Base-by-base conservation (phyloP, 345 rosid species). In the Eucalyptus coolabah region DNA sequence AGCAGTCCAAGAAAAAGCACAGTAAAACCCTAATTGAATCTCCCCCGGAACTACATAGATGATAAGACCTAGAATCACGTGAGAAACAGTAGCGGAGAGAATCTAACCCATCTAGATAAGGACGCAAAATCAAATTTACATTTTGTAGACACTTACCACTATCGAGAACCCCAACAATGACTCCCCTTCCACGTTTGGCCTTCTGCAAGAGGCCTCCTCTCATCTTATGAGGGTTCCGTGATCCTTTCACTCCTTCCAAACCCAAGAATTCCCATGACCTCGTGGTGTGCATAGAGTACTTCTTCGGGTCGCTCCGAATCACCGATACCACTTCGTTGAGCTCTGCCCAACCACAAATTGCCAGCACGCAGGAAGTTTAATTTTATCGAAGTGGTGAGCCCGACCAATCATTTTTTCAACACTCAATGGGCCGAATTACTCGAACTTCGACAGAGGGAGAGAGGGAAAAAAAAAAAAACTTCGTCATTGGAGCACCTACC, bases 251-350 rank as follows among this genome's bases (percentile, higher is more conserved):
- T 40, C 88, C 94, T 15, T 96, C 91, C 83, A 97, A 88, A 23
- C 99, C 99, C 72, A 92, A 92, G 89, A 97, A 97, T 87, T 95
- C 93, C 99, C 99, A 97, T 80, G 99, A 97, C 90, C 99, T 90
- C 89, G 99, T 96, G 1, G 99, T 97, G 50, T 95, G 98, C 80
- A 92, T 17, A n/a, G 95, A 89, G 90, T 96, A 95, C 91, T 92
- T 92, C 87, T 91, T 89, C 42, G 95, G 93, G 5, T 93, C 85
- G 88, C 95, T 95, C 87, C 90, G 65, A 59, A 92, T 88, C 18
- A 97, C 95, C 6, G 96, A 93, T 28, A 90, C 92, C 80, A 97
- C 99, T 34, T 93, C 99, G 45, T 96, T 94, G 89, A 93, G 15
- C 90, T 93, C 99, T 97, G 93, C 54, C 49, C 28, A 77, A 11